These are phyloP conservation scores for Cetraspora pellucida DNA, from an alignment of 192 early-diverging fungal species.

Conservation along the genomic window DNA sequence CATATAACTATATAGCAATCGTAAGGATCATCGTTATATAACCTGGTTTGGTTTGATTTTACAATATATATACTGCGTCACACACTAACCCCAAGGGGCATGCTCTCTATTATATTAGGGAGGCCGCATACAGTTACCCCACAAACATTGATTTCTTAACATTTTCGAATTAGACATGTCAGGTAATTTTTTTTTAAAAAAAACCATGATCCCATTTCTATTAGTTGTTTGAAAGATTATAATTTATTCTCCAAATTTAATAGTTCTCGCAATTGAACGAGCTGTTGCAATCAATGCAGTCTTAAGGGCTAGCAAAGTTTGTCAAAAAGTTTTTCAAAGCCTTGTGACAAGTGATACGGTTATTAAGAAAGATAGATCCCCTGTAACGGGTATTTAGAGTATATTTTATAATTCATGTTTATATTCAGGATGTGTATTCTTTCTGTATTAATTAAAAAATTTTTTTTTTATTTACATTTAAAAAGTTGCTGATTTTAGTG, in stretches of 20 bases:
- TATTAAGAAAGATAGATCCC: slow-evolving; percentile 93
- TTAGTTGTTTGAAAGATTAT: too few relatives aligned
- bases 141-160: too few relatives aligned
- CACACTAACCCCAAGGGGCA: too few relatives aligned
- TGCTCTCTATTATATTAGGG: too few relatives aligned
- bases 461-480: slow-evolving; percentile 22
- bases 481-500: slow-evolving; percentile 89
- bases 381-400: slow-evolving; percentile 77
- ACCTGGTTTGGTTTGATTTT: too few relatives aligned
- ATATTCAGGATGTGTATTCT: not conserved
- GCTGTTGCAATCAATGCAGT: slow-evolving; percentile 89
- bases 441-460: not conserved
- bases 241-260: slow-evolving; percentile 1
- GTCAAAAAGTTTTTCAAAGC: slow-evolving; percentile 83
- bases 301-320: slow-evolving; percentile 82
- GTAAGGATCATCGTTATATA: too few relatives aligned
- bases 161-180: too few relatives aligned
- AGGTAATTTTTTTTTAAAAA: too few relatives aligned
- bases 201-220: too few relatives aligned
- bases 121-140: too few relatives aligned
- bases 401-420: not conserved
- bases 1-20: too few relatives aligned
- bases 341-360: slow-evolving; percentile 82
- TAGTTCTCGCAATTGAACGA: slow-evolving; percentile 66
- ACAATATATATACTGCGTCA: too few relatives aligned